phyloP scores from a whole-genome alignment of 768 basidiomycete species.

The Tricholoma matsutake region DNA sequence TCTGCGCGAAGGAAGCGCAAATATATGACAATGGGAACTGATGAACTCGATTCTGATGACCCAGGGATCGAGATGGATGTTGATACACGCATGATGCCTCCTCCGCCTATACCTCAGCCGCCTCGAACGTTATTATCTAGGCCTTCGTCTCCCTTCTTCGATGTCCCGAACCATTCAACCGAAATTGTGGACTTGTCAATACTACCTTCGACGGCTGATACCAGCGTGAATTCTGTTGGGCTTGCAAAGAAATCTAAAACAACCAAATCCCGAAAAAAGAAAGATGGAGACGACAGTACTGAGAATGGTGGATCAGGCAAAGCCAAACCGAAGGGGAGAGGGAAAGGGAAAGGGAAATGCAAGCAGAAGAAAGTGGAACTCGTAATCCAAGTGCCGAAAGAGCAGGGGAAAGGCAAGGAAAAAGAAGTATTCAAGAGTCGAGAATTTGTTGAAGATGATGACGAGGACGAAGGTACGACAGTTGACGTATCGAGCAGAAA shows the following conservation, averaged over 20 bases:
- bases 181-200: not conserved
- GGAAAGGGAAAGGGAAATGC: conserved; percentile 23
- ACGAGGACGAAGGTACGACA: conserved; percentile 23
- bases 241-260: not conserved
- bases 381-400: conserved; percentile 15
- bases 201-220: not conserved
- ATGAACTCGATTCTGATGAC: conserved; percentile 25
- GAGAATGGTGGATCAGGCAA: conserved; percentile 5
- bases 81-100: conserved; percentile 11
- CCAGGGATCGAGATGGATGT: conserved; percentile 1
- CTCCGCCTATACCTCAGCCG: conserved; percentile 32
- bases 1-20: conserved; percentile 15
- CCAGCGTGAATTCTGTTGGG: not conserved
- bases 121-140: conserved; percentile 37
- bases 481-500: conserved; percentile 4
- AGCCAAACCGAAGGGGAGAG: conserved; percentile 19
- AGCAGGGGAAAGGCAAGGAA: conserved; percentile 27
- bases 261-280: conserved; percentile 19
- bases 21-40: conserved; percentile 18
- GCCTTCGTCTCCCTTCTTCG: conserved; percentile 35
- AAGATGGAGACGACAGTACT: conserved; percentile 2
- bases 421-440: conserved; percentile 39
- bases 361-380: conserved; percentile 22
- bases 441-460: conserved; percentile 38
- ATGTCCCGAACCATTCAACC: not conserved